Evolutionary conservation across 208 protist species (phyloP), one percentile per base, ranked within the genome.

Genomic region (Spironucleus salmonicida): DNA sequence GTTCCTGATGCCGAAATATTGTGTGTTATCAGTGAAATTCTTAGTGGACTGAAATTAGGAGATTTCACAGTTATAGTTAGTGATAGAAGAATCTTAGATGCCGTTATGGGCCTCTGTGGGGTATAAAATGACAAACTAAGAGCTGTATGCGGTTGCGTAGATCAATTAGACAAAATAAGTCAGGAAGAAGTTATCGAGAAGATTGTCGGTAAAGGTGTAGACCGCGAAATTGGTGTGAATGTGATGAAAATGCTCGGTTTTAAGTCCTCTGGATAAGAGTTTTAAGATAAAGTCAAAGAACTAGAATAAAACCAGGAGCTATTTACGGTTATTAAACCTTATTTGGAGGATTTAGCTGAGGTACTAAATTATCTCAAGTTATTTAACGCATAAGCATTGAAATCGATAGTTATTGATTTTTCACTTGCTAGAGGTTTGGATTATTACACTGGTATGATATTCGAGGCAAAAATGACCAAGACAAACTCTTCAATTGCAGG

Each of bases 381-480:
- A n/a, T 45, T 71, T n/a, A 32, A n/a, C n/a, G 32, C 64, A 45
- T 32, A 40, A 32, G n/a, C 41, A 23, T 0, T 79, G 1, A 67
- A 88, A 34, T 30, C 84, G 2, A 64, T 90, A 9, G 32, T 35
- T 0, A 89, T 92, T 66, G 87, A 92, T 76, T 49, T 89, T 0
- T 80, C 66, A 15, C 74, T 92, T 19, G 89, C 88, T 0, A 59
- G 90, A 69, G 90, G 90, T 38, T 79, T 92, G 15, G 90, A 93
- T 61, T 93, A 93, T 76, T 93, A 93, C 79, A 93, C 90, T 32
- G 90, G 90, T 53, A 66, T 92, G 40, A 88, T 92, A 42, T 91
- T 87, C 67, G 89, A 92, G 67, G 87, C 86, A 0, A 79, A 88
- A 1, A 30, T 89, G 1, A 64, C 58, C 41, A 40, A 39, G 11